phyloP scores from a whole-genome alignment of 192 early-diverging fungal species.

The Rhizophagus sp. region DNA sequence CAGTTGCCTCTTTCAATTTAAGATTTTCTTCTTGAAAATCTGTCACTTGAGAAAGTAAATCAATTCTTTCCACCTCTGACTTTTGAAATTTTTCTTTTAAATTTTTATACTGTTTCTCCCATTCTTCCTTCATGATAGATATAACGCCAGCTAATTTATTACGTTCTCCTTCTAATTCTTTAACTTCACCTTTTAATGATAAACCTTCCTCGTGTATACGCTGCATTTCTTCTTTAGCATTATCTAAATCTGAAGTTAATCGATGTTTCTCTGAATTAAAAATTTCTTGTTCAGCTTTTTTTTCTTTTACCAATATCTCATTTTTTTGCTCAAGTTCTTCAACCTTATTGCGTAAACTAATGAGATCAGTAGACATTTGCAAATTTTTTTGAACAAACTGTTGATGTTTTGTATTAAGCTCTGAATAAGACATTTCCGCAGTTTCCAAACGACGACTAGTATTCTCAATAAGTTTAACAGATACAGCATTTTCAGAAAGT shows the following conservation, averaged over 20 bases:
- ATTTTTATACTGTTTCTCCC: conserved; percentile 14
- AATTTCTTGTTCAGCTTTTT: neutral
- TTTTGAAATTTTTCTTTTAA: neutral
- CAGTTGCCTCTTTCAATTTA: neutral
- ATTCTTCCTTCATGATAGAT: conserved; percentile 8
- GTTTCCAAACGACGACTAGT: neutral
- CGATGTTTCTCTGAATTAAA: neutral
- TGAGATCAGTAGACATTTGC: neutral
- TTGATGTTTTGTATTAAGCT: neutral
- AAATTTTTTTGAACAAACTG: neutral
- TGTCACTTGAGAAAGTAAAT: neutral
- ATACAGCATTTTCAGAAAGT: neutral
- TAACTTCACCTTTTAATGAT: neutral
- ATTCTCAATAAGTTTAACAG: neutral
- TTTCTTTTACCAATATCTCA: neutral
- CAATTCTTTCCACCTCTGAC: neutral
- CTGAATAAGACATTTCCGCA: neutral
- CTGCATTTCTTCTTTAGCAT: neutral
- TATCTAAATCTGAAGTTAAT: neutral
- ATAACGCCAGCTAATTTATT: conserved; percentile 4
- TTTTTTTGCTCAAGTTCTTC: conserved; percentile 4
- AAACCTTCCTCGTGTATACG: neutral
- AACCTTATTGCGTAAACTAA: neutral
- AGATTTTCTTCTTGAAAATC: conserved; percentile 14
- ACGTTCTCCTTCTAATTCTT: conserved; percentile 4